Base-by-base conservation (phyloP, 2,329 filamentous ascomycete genomes). In the Helotiales sp. region DNA sequence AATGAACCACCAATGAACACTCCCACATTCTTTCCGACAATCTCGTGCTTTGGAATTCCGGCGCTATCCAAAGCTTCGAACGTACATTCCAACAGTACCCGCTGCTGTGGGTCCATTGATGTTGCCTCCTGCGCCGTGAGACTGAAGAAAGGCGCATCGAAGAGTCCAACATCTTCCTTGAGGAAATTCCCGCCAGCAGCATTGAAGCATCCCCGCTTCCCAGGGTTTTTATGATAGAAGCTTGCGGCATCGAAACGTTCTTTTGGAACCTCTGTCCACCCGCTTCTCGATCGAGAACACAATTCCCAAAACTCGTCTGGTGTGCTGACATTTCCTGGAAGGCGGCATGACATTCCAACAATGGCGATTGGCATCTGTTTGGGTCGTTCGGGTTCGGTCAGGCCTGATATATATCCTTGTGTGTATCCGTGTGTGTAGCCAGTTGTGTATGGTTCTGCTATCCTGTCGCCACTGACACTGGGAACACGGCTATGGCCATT, bases 181-280 rank as follows among this genome's bases (percentile, higher is more conserved):
- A 77, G 61, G 32, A 75, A 75, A 52, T 75, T 70, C 0, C 71
- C 74, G 10, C 74, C 75, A 13, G 77, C 75, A 24, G 71, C 63
- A 69, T 75, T 71, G 32, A 71, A 70, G 57, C 67, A 73, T 40
- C 73, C 72, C 20, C 63, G 61, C 26, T 75, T 71, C 68, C 58
- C 78, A 11, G 76, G 71, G 22, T 84, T 81, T 0, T 84, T 84
- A 71, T 87, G 85, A 69, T 83, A 84, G 72, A 85, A 86, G n/a
- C 82, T 82, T 15, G 82, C 78, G 37, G 83, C 80, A 47, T 86
- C 85, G 69, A 87, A 81, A 10, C 85, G 60, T 49, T 66, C 65
- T 50, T 72, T 77, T 20, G 76, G 75, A 32, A 73, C 69, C 13
- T 69, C 49, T 11, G 78, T 78, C 73, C 78, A 79, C 6, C 78